These are phyloP conservation scores for Skeletonema marinoi DNA, from an alignment of 108 stramenopile species.

Conservation along the genomic window DNA sequence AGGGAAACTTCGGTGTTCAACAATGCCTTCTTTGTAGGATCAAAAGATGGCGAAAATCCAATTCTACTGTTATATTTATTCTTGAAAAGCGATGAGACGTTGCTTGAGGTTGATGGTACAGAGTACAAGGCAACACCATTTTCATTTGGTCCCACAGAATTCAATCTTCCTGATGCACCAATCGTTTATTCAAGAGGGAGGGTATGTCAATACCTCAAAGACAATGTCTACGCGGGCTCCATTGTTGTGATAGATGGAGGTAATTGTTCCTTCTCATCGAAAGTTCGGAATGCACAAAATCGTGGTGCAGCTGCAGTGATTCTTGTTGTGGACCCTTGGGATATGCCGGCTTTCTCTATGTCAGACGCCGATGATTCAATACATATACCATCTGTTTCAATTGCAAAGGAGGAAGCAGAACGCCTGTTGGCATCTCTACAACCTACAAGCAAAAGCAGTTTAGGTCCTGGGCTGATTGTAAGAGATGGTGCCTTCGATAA, in stretches of 20 bases:
- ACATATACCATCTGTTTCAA: neutral
- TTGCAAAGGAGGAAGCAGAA: neutral
- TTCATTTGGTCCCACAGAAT: neutral
- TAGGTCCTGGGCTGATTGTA: neutral
- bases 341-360: neutral
- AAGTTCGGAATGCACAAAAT: neutral
- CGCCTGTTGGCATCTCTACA: neutral
- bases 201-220: neutral
- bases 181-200: neutral
- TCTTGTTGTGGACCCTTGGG: neutral
- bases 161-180: neutral
- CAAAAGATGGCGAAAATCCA: neutral
- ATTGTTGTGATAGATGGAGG: neutral
- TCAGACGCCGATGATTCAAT: neutral
- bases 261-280: neutral
- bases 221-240: neutral
- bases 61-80: neutral
- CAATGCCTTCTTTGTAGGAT: neutral
- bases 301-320: neutral
- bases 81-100: neutral
- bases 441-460: neutral
- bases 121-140: neutral
- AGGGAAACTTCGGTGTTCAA: neutral
- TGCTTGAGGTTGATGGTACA: neutral
- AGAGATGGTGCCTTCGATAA: neutral